Evolutionary conservation across 345 rosid genomes (phyloP), one percentile per base, ranked within the genome.

Genomic region (Dovyalis caffra): DNA sequence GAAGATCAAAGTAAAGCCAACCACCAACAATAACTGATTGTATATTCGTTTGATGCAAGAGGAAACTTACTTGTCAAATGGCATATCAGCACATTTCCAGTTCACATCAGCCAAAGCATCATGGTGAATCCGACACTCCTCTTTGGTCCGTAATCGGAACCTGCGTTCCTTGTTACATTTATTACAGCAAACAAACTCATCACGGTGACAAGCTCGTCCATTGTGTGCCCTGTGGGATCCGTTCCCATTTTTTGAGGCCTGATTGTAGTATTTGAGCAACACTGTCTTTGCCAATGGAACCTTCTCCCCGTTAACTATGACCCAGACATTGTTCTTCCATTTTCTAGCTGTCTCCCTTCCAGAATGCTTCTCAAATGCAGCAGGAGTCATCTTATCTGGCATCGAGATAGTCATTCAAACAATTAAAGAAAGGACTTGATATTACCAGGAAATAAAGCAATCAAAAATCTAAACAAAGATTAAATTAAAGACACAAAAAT

Each of bases 251-350:
- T 91, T 95, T 12, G 85, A 84, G 51, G 94, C 82, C 84, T 90
- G 88, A 78, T 89, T 89, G 82, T 93, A 90, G 89, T 92, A 93
- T 73, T 89, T 93, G 78, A 96, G 95, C 87, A 96, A 81, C 33
- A 83, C 91, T 3, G 99, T 95, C 88, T 95, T 95, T 49, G 91
- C 88, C 85, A 95, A 74, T 21, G 99, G 89, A 78, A 93, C 93
- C 88, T 95, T 95, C 87, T 91, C 95, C 16, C 99, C 98, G 12
- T 87, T 88, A 56, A 83, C 85, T 73, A 95, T 95, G 64, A 93
- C 92, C 99, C 99, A 95, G 10, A 95, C 89, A 87, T 95, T 95
- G 81, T 95, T 95, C 84, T 95, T 95, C 99, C 99, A 95, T 78
- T 93, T 95, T 73, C 95, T 88, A 79, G 99, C 97, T 0, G 98